Base-by-base conservation (phyloP, 2,329 filamentous ascomycete species). In the Remersonia thermophila region DNA sequence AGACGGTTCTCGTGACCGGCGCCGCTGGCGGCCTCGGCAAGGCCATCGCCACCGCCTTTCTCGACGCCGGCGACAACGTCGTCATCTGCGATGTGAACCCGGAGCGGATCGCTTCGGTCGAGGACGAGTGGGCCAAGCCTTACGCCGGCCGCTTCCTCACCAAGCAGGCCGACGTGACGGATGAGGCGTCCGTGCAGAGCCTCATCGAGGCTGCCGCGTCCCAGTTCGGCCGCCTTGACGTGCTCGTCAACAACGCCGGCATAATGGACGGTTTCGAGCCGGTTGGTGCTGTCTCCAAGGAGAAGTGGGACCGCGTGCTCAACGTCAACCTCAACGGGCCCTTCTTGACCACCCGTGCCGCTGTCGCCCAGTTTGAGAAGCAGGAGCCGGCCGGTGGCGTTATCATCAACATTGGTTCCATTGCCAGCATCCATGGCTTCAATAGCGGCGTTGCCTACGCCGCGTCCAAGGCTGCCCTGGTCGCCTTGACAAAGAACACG, bases 211-310 rank as follows among this genome's bases (percentile, higher is more conserved):
- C 40, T 14, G 43, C 53, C 43, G 46, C 58, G 50, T 38, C 48
- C 30, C 45, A 47, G 29, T 55, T 54, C 33, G 53, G 51, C 33
- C 45, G 50, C 20, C 38, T 73, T 13, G 72, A 78, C 51, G 57
- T 74, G n/a, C 56, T 77, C 4, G 53, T 76, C 47, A 74, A 74
- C 55, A 71, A 70, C 41, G 71, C 71, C 8, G 73, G 66, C 15
- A 59, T 76, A 38, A 68, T 72, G 57, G 73, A 77, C 47, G 57
- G 54, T 18, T 72, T 76, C 44, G 64, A 69, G 30, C 63, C 69
- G 0, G 66, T 66, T 0, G 71, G 65, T 12, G 58, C 59, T 7
- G 51, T 65, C 34, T 57, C 65, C 14, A 57, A 58, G 39, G 53
- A 52, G 2, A 47, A 62, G 2, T 77, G 70, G 71, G 62, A 75